Evolutionary conservation across 495 filamentous ascomycete genomes (phyloP), one percentile per base, ranked within the genome.

Genomic region (Achaetomiella virescens): DNA sequence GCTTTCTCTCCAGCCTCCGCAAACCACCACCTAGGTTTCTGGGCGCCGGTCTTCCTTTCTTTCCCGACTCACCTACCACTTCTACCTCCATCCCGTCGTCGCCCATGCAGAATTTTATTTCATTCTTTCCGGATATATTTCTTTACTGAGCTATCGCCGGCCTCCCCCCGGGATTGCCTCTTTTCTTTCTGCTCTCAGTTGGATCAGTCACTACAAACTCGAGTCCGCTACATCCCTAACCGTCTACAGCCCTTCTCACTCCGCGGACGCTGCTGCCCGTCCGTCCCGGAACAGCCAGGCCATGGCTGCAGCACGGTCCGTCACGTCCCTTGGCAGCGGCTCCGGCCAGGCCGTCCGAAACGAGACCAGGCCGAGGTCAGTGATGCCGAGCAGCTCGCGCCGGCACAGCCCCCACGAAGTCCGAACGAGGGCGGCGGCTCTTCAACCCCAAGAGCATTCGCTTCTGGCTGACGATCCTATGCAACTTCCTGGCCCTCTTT

Each of bases 401-500:
- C 64, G 25, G 27, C 53, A 10, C 47, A 17, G 38, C 38, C 37
- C 11, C 49, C 37, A 2, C 57, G 44, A 11, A 38, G n/a, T 3
- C 40, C 51, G 20, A 38, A 21, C 24, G 54, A 69, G 25, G 67
- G 69, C 15, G 56, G 66, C 21, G 67, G 21, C 61, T 65, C n/a
- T 77, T 67, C 62, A 41, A 73, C 38, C 76, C 76, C 0, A 69
- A 66, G 56, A 75, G 67, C 46, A 35, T 70, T 42, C 71, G 69
- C 56, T 77, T 78, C 58, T 77, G 75, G 75, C 68, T 74, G 42
- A 73, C 74, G 11, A 63, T 78, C 18, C 48, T 74, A 31, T 76
- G 70, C 61, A 75, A 75, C 61, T 77, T 76, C 42, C 54, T 78
- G 24, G 70, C 73, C 46, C 57, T 78, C 27, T 78, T 78, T 52